Evolutionary conservation across 176 grass and related monocot species (phyloP), one percentile per base, ranked within the genome.

Genomic region (Eleusine indica): DNA sequence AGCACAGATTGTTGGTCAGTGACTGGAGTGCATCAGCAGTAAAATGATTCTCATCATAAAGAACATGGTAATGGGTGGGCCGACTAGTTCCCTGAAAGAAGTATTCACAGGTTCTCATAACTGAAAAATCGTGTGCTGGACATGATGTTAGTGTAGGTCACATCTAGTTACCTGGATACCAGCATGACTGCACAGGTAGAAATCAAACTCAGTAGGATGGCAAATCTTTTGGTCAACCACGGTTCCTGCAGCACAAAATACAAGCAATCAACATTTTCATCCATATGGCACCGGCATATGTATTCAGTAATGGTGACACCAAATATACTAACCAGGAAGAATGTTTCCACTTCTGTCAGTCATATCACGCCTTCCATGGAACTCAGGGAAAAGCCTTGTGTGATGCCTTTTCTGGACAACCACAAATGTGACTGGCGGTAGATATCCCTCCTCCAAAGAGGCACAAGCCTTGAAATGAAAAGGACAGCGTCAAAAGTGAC

Each of bases 181-280:
- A 81, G 95, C 92, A 93, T 98, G 95, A 51, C 92, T 98, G 54
- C 95, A 98, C 12, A 98, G 78, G 82, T 93, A 94, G 78, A 98
- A 98, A 66, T 98, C 88, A 66, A 98, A 97, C 66, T 97, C 90
- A 0, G 82, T 94, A 11, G 95, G 95, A 86, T 97, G 92, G 60
- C 95, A 97, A 70, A 97, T 97, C 43, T 61, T 53, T 43, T 75
- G 89, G 73, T 97, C 92, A n/a, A 92, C 90, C 6, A 97, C 92
- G 46, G 95, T 97, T 80, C 95, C 95, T 97, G 73, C 65, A 76
- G 16, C 16, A 75, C 21, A 46, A 79, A 69, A 42, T 25, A 57
- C 32, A 60, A 1, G 14, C 25, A 60, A 74, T 71, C 52, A 65
- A 53, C 43, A 76, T 58, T 61, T 19, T 19, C 14, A 73, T 62